Evolutionary conservation across 805 yeast genomes (phyloP), one percentile per base, ranked within the genome.

Genomic region (Starmera amethionina): DNA sequence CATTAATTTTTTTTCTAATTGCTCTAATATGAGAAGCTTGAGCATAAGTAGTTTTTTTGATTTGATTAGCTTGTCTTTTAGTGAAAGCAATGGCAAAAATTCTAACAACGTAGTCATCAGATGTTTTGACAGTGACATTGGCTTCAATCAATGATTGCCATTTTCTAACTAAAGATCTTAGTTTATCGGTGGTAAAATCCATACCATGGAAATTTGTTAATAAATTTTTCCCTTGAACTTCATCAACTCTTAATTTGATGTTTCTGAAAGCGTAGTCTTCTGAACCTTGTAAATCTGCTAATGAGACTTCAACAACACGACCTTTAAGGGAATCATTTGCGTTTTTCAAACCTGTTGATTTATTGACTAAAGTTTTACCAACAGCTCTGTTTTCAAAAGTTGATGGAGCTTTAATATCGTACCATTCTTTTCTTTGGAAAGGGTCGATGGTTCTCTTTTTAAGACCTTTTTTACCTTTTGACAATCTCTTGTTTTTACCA

Each of bases 371-470:
- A 60, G 97, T 90, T 81, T 90, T 89, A 72, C 97, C 97, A 66
- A 88, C 97, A 63, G 85, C 86, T 76, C 96, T 89, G 84, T 86
- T 87, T 74, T 89, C 97, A 64, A 89, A 90, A 61, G 96, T 88
- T 62, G 97, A 82, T 65, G 97, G 97, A 56, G 97, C 97, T 78
- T 89, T 88, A 75, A 89, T 86, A 72, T 85, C 95, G 72, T 76
- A 89, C 97, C 97, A 90, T 63, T 89, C 97, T 77, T 90, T 90
- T 74, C 89, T 88, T 82, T 96, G 78, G 93, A 90, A 90, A 67
- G 97, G 97, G 79, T 90, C 98, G 59, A 88, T 95, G 67, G 85
- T 93, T 82, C 82, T 90, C 95, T 90, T 93, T 95, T 90, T 90
- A 72, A 87, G 75, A 66, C 97, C 97, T 75, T 90, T 90, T 87